Base-by-base conservation (phyloP, 768 basidiomycete genomes). In the Mycena albidolilacea region DNA sequence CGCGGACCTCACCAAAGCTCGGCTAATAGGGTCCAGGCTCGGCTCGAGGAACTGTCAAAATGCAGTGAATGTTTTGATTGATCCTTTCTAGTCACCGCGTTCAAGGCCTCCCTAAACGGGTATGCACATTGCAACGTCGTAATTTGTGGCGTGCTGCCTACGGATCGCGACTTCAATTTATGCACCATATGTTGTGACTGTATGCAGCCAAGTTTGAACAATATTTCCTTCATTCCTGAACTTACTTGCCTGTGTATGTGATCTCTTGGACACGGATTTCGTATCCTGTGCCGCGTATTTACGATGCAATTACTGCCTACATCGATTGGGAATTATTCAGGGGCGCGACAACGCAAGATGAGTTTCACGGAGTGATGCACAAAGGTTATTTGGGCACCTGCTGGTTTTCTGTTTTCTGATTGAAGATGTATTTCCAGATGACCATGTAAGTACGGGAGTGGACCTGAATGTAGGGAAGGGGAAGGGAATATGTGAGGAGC, bases 241-340 rank as follows among this genome's bases (percentile, higher is more conserved):
- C 35, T 35, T 57, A 57, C 55, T 57, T 57, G 55, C 55, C 30
- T 23, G 35, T 57, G 23, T 57, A 3, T 57, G 23, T 35, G 55
- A 35, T 57, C 55, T n/a, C n/a, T n/a, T 57, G 55, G 55, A 30
- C 55, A 57, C 55, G 55, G 55, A 57, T 57, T 57, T 57, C 55
- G 55, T 23, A 57, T 57, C 55, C 55, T 57, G 55, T 57, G 55
- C 55, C 55, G 55, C 55, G 55, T 57, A 57, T 46, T 57, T 57
- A 57, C 55, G 55, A 57, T 35, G 55, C 30, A 57, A 57, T 57
- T 57, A 35, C 55, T 57, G 23, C 55, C 55, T 57, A 30, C 55
- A 57, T 35, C 55, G 55, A 57, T 57, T 57, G 55, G 55, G 55
- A 8, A 35, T 57, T 57, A 57, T 57, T 57, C 55, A 57, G 23